Base-by-base conservation (phyloP, 2,329 filamentous ascomycete genomes). In the Teratosphaeria pseudoeucalypti region DNA sequence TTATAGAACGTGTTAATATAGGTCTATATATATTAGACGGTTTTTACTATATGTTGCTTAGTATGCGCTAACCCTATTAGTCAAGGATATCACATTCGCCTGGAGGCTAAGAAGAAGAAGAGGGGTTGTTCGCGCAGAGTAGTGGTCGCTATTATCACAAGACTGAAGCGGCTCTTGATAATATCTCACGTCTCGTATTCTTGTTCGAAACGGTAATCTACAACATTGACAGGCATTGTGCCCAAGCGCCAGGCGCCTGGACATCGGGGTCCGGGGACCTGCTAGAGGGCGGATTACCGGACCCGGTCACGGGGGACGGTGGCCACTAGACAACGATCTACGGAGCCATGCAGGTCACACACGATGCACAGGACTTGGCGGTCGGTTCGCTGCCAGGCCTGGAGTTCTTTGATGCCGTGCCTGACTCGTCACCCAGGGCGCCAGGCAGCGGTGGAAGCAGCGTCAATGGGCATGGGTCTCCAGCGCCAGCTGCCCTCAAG, bases 301-400 rank as follows among this genome's bases (percentile, higher is more conserved):
- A 37, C 53, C 53, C 53, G 19, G 27, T 19, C 12, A 19, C 7
- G 5, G n/a, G 26, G 53, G 10, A 34, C 52, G 2, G 34, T 32
- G 34, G 14, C 53, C 23, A 54, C 11, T 34, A 32, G 53, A 7
- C 27, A 34, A 19, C 54, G 27, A 5, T 27, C 19, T 2, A 6
- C 27, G n/a, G 53, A 54, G 53, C 27, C 37, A 59, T 59, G 58
- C 54, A 59, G 32, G 58, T 59, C 32, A 34, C 58, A 59, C 54
- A 57, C 27, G 54, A 56, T 10, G 9, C 58, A 16, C 54, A 37
- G 27, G 14, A 49, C 29, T 32, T 29, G 49, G 32, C 47, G 23
- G 26, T 58, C 12, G 49, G 16, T 16, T 32, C 55, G 23, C 39
- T 52, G 12, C 34, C 57, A 7, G 27, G 11, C 12, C 16, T 49